These are phyloP conservation scores for Coniochaeta sp. DNA, from an alignment of 2,329 filamentous ascomycete genomes.

Conservation along the genomic window DNA sequence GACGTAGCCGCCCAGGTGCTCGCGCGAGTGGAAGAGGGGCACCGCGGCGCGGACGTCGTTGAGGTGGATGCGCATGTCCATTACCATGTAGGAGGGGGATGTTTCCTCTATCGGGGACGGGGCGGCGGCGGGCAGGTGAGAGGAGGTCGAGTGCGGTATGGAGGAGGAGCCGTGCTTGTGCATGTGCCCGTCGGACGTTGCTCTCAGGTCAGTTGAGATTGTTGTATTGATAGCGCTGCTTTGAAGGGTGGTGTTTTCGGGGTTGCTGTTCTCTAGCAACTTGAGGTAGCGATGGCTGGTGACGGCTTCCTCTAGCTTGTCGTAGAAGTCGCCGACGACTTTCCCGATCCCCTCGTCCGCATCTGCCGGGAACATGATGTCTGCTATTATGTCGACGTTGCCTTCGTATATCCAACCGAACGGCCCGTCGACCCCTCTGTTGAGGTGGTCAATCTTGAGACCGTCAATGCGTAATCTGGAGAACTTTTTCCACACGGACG, in stretches of 20 bases:
- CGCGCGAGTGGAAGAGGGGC: conserved; percentile 63
- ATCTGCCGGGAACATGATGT: conserved; percentile 89
- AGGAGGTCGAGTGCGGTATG: background rate
- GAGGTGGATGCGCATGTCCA: conserved; percentile 90
- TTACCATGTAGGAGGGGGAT: conserved; percentile 70
- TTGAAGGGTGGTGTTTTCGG: conserved; percentile 10
- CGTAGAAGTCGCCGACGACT: conserved; percentile 95
- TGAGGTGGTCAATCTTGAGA: conserved; percentile 91
- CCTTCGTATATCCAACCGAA: conserved; percentile 98
- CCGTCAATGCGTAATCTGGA: conserved; percentile 88
- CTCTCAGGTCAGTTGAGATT: background rate
- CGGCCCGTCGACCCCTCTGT: conserved; percentile 83
- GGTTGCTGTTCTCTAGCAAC: conserved; percentile 44
- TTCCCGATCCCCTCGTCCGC: conserved; percentile 84
- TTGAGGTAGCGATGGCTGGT: conserved; percentile 63
- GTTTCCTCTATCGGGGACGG: conserved; percentile 6
- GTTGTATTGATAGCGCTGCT: background rate
- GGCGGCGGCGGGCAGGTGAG: background rate
- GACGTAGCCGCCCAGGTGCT: conserved; percentile 83
- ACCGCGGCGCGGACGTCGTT: conserved; percentile 92
- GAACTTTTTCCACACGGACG: conserved; percentile 88
- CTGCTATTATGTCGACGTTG: conserved; percentile 91
- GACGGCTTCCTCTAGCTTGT: conserved; percentile 88
- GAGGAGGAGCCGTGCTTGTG: background rate
- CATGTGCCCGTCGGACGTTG: background rate